A percentile compares a stretch with the other conserved stretches of the same genome.
These are phyloP conservation scores for Penicillium argentinense DNA, from an alignment of 495 filamentous ascomycete species.

Conservation along the genomic window DNA sequence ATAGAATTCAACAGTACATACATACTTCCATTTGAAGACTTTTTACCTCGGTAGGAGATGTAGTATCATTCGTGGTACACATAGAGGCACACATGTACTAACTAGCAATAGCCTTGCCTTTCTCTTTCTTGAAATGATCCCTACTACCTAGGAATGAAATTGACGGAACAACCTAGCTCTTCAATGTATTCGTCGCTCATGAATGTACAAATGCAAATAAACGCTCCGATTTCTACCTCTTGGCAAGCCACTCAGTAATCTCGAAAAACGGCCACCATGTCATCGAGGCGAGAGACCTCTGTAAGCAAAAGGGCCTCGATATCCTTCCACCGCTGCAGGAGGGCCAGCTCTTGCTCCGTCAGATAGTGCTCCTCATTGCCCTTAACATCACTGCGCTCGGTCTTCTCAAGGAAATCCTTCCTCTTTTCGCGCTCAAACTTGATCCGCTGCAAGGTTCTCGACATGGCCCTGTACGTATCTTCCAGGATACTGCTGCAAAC, in stretches of 20 bases:
- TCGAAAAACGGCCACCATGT: constrained; percentile 75
- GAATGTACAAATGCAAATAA: constrained; percentile 12
- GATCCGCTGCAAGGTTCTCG: constrained; percentile 75
- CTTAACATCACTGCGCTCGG: constrained; percentile 77
- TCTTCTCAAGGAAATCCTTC: constrained; percentile 68
- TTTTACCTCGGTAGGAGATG: too few species aligned
- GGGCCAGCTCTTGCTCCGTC: constrained; percentile 61
- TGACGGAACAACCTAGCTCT: not conserved
- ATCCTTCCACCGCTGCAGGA: constrained; percentile 64
- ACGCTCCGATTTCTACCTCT: too few species aligned
- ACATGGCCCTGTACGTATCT: constrained; percentile 84
- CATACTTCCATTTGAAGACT: too few species aligned
- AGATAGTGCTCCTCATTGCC: constrained; percentile 78
- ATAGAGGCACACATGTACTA: too few species aligned
- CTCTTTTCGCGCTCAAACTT: constrained; percentile 67
- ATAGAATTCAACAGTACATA: too few species aligned
- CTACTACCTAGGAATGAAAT: too few species aligned
- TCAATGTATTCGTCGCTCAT: constrained; percentile 19
- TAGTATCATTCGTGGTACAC: too few species aligned
- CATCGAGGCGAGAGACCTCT: constrained; percentile 77
- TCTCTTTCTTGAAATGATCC: too few species aligned
- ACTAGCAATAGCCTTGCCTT: not conserved
- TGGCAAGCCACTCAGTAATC: constrained; percentile 86
- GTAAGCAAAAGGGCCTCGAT: constrained; percentile 74
- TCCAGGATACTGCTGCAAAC: constrained; percentile 65